Evolutionary conservation across 305 asterid species (phyloP).

Genomic region (Solanum hybrid): DNA sequence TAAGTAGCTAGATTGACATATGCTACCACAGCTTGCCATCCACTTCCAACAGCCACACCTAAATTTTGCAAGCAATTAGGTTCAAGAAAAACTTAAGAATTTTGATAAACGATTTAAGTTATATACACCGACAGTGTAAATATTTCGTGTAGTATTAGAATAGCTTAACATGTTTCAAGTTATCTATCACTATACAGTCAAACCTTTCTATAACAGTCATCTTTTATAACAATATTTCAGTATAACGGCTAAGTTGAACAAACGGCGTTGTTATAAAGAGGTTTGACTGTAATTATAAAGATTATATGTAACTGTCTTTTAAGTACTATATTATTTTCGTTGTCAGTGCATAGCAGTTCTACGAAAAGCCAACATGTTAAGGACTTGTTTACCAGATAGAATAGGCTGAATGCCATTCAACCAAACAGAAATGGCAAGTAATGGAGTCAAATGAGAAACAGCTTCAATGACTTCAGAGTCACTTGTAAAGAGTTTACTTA

Average conservation of each 20-base stretch:
- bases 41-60: constrained; percentile 33
- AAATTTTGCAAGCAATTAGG: not conserved
- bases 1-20: constrained; percentile 18
- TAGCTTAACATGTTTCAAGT: not conserved
- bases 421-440: constrained; percentile 24
- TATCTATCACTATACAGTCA: not conserved
- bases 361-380: not conserved
- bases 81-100: not conserved
- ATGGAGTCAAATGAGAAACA: constrained; percentile 13
- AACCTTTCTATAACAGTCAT: not conserved
- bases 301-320: not conserved
- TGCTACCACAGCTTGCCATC: constrained; percentile 29
- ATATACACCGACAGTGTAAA: not conserved
- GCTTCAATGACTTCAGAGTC: constrained; percentile 16
- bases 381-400: constrained; percentile 12
- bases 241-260: not conserved
- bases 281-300: not conserved
- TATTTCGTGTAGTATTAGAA: not conserved
- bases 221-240: not conserved
- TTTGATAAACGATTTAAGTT: not conserved
- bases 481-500: constrained; percentile 19
- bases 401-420: constrained; percentile 24
- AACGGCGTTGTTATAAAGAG: not conserved
- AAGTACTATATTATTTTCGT: not conserved
- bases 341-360: not conserved